These are phyloP conservation scores for Sporothrix brunneoviolacea DNA, from an alignment of 2,329 filamentous ascomycete species.

Conservation along the genomic window DNA sequence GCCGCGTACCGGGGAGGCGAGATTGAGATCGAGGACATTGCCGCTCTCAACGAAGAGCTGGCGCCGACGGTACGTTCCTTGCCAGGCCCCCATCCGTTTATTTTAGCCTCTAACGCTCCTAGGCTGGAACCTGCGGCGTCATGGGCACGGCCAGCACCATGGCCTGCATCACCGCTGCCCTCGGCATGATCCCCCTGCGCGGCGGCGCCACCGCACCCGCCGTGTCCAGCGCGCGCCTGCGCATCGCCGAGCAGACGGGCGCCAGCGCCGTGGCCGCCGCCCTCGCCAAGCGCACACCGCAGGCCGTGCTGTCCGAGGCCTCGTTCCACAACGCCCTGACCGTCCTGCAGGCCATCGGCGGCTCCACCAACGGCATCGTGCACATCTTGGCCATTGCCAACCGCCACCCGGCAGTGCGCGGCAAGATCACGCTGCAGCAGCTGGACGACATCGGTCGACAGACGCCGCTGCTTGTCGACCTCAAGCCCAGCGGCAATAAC, in stretches of 20 bases:
- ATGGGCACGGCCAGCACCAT: slow-evolving; percentile 93
- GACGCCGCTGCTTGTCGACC: slow-evolving; percentile 74
- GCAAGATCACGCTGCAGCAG: slow-evolving; percentile 42
- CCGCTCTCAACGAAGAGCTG: slow-evolving; percentile 63
- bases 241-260: slow-evolving; percentile 69
- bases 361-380: slow-evolving; percentile 78
- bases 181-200: slow-evolving; percentile 68
- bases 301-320: slow-evolving; percentile 62
- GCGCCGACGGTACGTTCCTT: slow-evolving; percentile 53
- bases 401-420: slow-evolving; percentile 60
- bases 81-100: no score
- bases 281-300: slow-evolving; percentile 61
- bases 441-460: slow-evolving; percentile 70
- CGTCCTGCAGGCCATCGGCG: slow-evolving; percentile 75
- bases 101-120: neutral
- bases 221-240: slow-evolving; percentile 68
- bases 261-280: slow-evolving; percentile 62
- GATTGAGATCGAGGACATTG: slow-evolving; percentile 66
- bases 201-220: slow-evolving; percentile 73
- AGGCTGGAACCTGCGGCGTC: slow-evolving; percentile 74
- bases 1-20: slow-evolving; percentile 58
- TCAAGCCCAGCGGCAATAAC: slow-evolving; percentile 80
- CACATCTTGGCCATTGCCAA: slow-evolving; percentile 81
- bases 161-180: slow-evolving; percentile 74
- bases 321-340: slow-evolving; percentile 82